Conservation (phyloP, 139 green algal genomes). For the Volvox reticuliferus region DNA sequence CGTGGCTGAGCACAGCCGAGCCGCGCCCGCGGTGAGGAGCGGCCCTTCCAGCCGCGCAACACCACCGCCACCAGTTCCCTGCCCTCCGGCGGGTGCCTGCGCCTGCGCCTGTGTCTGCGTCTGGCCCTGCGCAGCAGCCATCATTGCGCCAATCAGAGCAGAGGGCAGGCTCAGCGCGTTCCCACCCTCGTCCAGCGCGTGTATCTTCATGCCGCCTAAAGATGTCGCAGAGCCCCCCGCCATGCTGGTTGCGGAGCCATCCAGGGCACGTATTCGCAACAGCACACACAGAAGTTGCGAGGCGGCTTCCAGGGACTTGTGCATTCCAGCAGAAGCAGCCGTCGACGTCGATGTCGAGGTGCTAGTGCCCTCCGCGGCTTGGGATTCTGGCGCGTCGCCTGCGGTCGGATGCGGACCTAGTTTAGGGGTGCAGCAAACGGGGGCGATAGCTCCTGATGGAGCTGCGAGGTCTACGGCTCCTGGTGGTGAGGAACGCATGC, state of each 20-base stretch:
- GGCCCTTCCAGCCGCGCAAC: neutral
- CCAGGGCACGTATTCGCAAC: slow-evolving; percentile 20
- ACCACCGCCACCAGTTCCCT: neutral
- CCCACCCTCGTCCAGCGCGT: slow-evolving; percentile 24
- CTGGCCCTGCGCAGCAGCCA: neutral
- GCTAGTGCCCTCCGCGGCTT: too few relatives aligned
- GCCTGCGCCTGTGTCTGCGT: neutral
- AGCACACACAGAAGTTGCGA: slow-evolving; percentile 11
- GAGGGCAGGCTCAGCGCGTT: neutral
- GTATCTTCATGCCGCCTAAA: slow-evolving; percentile 15
- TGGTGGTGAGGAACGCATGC: too few relatives aligned
- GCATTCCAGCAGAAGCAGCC: too few relatives aligned
- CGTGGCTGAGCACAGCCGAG: neutral
- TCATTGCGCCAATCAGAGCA: neutral
- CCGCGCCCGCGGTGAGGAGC: neutral
- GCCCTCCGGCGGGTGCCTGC: neutral
- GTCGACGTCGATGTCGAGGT: too few relatives aligned
- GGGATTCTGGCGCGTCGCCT: too few relatives aligned
- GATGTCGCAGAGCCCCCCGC: neutral
- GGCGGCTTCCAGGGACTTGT: neutral
- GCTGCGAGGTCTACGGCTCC: too few relatives aligned
- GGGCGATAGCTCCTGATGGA: too few relatives aligned
- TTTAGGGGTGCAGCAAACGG: too few relatives aligned
- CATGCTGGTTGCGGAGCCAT: neutral
- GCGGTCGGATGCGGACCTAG: too few relatives aligned